A percentile compares a stretch with the other conserved stretches of the same genome.
These are phyloP conservation scores for Zygosaccharomyces bisporus DNA, from an alignment of 805 yeast species.

Conservation along the genomic window DNA sequence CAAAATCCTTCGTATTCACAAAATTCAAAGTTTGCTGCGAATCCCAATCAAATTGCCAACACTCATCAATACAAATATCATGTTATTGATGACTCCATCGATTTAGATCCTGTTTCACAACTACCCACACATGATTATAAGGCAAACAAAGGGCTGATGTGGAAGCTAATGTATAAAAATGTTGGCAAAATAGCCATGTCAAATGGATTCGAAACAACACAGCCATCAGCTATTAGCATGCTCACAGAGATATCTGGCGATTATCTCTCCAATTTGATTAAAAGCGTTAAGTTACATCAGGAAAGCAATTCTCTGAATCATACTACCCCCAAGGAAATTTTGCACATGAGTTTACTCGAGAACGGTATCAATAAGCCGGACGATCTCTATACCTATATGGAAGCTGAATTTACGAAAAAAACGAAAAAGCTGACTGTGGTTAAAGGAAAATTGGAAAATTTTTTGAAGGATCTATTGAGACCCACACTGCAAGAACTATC, in stretches of 20 bases:
- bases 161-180: slow-evolving; percentile 60
- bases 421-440: slow-evolving; percentile 66
- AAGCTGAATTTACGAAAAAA: slow-evolving; percentile 68
- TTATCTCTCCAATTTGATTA: slow-evolving; percentile 69
- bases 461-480: slow-evolving; percentile 74
- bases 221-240: slow-evolving; percentile 70
- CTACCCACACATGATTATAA: slow-evolving; percentile 61
- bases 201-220: slow-evolving; percentile 84
- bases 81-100: slow-evolving; percentile 54
- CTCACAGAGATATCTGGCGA: slow-evolving; percentile 80
- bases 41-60: slow-evolving; percentile 20
- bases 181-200: slow-evolving; percentile 83
- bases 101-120: slow-evolving; percentile 79
- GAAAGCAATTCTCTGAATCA: slow-evolving; percentile 51
- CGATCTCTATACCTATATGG: slow-evolving; percentile 66
- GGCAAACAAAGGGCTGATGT: slow-evolving; percentile 56
- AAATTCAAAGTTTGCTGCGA: slow-evolving; percentile 14
- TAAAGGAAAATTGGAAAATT: slow-evolving; percentile 58
- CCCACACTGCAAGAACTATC: slow-evolving; percentile 71
- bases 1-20: slow-evolving; percentile 43
- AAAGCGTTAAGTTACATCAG: slow-evolving; percentile 62
- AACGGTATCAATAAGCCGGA: slow-evolving; percentile 84
- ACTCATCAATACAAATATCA: slow-evolving; percentile 36
- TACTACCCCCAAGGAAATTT: slow-evolving; percentile 39
- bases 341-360: slow-evolving; percentile 66